Evolutionary conservation across 192 early-diverging fungal genomes (phyloP), one percentile per base, ranked within the genome.

Genomic region (Piromyces sp.): DNA sequence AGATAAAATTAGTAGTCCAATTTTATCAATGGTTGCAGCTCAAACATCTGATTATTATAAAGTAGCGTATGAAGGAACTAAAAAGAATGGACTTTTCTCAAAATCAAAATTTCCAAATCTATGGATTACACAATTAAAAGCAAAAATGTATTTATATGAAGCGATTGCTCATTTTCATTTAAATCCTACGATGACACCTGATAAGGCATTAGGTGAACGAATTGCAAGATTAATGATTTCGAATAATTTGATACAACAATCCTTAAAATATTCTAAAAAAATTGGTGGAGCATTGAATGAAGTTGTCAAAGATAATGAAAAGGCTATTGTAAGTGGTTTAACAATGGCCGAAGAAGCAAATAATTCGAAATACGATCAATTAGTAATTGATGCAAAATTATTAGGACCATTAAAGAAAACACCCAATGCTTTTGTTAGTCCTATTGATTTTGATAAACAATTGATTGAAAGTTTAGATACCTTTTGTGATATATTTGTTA

Each of bases 81-180:
- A 78, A 79, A 83, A 79, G 33, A 42, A n/a, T 33, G 38, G 68
- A 83, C 84, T 30, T 40, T 79, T 30, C 19, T 83, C 31, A 79
- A 30, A 80, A 84, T 36, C 37, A 78, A 31, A 82, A 86, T 29
- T 85, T 90, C 30, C 86, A 87, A 13, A 38, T 81, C 26, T 33
- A 15, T 86, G 86, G 84, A 28, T 80, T 1, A 30, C 81, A 1
- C 84, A 87, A 31, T 81, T 88, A 79, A 88, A 84, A 79, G 78
- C 87, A 30, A 90, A 90, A 80, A 42, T 79, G 19, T 79, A 80
- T 30, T 31, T 90, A 15, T 90, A 87, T 81, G 83, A 58, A 38
- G 87, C 89, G 17, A 87, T 90, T 81, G 88, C 89, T 1, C 88
- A 90, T 81, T 88, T 88, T 82, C 89, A 90, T 68, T 26, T 68